These are phyloP conservation scores for Vairimorpha ceranae DNA, from an alignment of 371 early-diverging fungal species.

Conservation along the genomic window DNA sequence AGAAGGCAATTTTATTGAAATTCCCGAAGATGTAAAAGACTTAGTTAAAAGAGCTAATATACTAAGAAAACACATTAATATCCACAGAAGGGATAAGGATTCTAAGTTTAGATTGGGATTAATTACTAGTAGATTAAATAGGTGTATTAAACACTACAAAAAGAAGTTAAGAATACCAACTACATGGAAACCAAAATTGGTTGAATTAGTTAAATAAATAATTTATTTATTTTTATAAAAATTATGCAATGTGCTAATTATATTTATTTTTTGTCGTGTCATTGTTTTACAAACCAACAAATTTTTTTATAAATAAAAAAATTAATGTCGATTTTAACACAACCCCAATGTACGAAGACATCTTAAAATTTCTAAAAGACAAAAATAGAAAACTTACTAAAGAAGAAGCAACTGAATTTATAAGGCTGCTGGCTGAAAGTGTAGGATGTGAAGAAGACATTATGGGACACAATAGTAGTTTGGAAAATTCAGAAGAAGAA, in stretches of 20 bases:
- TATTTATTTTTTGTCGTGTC: not conserved
- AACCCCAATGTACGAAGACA: slow-evolving; percentile 29
- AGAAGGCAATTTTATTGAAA: slow-evolving; percentile 83
- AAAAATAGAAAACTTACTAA: slow-evolving; percentile 29
- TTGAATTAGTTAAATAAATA: slow-evolving; percentile 33
- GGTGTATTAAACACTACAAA: slow-evolving; percentile 98
- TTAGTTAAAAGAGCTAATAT: slow-evolving; percentile 97
- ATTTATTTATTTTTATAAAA: not conserved
- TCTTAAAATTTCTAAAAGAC: slow-evolving; percentile 25
- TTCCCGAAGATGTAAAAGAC: slow-evolving; percentile 97
- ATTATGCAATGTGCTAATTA: not conserved
- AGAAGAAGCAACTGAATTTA: slow-evolving; percentile 25
- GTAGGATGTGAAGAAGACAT: slow-evolving; percentile 3
- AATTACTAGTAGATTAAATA: slow-evolving; percentile 93
- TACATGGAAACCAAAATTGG: slow-evolving; percentile 74
- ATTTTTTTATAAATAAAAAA: not conserved
- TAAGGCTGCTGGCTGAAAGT: slow-evolving; percentile 15
- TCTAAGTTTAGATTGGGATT: slow-evolving; percentile 97
- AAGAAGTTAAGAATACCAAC: slow-evolving; percentile 86
- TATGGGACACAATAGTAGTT: not conserved
- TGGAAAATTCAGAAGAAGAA: slow-evolving; percentile 5
- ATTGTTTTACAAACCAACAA: not conserved
- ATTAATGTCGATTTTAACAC: slow-evolving; percentile 1
- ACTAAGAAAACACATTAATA: slow-evolving; percentile 96
- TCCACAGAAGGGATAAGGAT: slow-evolving; percentile 94